Evolutionary conservation across 2,329 filamentous ascomycete species (phyloP), one percentile per base, ranked within the genome.

Genomic region (Colletotrichum echinochloae): DNA sequence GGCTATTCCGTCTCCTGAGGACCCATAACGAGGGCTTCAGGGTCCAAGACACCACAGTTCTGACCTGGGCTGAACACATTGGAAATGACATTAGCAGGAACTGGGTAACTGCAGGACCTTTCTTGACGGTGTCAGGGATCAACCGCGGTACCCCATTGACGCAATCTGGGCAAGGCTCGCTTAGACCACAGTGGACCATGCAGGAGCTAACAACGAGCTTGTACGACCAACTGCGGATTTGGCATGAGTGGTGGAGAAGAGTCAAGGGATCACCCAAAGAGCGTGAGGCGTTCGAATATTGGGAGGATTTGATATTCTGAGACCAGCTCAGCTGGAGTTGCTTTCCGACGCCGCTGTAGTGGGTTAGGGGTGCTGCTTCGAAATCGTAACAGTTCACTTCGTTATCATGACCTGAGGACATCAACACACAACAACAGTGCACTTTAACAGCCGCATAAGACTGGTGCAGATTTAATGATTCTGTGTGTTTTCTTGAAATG

Each of bases 21-120:
- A 26, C 51, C 35, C 23, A 35, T 20, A 44, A 30, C 52, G 23
- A 51, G 61, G 30, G n/a, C 52, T 16, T 62, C 61, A 59, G 39
- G 72, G 30, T 62, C 65, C 63, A 71, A 39, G 70, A 80, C 39
- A 66, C 78, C 3, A 77, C 83, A 33, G 75, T 83, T 11, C 74
- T 77, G 37, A 79, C 72, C 51, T 87, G 88, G 65, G 77, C 78
- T 8, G 78, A 79, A 20, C 81, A 81, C 59, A 84, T 88, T 46
- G 65, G 81, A 6, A 78, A 80, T 11, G 85, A 88, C 51, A 81
- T 87, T 14, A 76, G 77, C 5, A 80, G 79, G 54, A 84, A 82
- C 51, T 88, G 86, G 86, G 68, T 79, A 9, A 74, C 78, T 1
- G 76, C 76, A 3, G 75, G 74, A 4, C 74, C 75, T 2, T 76